phyloP scores from a whole-genome alignment of 2,329 filamentous ascomycete species.

The Diaporthe citrichinensis region DNA sequence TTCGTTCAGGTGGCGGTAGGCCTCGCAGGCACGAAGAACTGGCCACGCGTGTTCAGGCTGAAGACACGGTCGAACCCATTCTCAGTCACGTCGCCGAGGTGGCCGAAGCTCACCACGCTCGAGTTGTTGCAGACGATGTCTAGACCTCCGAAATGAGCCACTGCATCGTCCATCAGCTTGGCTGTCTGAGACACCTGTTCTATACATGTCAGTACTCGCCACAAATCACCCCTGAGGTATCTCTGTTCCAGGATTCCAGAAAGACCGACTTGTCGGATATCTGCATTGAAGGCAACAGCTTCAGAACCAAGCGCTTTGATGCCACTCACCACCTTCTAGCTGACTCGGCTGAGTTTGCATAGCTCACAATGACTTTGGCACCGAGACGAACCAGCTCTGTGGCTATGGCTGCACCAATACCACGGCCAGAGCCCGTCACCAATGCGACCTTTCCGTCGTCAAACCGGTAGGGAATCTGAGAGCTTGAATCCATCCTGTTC shows the following conservation, averaged over 20 bases:
- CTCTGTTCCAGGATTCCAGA: no score
- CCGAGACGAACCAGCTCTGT: conserved; percentile 75
- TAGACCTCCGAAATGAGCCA: conserved; percentile 75
- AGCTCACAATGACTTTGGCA: conserved; percentile 77
- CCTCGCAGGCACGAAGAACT: conserved; percentile 82
- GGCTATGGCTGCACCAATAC: conserved; percentile 77
- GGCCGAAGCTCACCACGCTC: conserved; percentile 77
- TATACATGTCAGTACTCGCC: no score
- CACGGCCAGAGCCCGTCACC: conserved; percentile 61
- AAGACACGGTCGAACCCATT: conserved; percentile 80
- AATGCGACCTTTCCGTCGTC: conserved; percentile 9
- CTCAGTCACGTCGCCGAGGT: conserved; percentile 76
- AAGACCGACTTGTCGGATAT: conserved; percentile 70
- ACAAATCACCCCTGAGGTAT: no score
- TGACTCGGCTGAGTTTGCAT: conserved; percentile 73
- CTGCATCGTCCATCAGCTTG: conserved; percentile 73
- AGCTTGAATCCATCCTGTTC: no score
- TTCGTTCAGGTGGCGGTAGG: conserved; percentile 75
- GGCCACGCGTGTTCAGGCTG: conserved; percentile 76
- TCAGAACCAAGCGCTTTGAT: conserved; percentile 76
- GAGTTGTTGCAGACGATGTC: conserved; percentile 80
- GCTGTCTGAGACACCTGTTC: conserved; percentile 65
- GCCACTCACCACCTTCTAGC: conserved; percentile 75
- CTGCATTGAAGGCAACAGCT: conserved; percentile 76
- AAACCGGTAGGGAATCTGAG: background rate